Conservation (phyloP, 139 green algal genomes). For the Asterochloris erici region DNA sequence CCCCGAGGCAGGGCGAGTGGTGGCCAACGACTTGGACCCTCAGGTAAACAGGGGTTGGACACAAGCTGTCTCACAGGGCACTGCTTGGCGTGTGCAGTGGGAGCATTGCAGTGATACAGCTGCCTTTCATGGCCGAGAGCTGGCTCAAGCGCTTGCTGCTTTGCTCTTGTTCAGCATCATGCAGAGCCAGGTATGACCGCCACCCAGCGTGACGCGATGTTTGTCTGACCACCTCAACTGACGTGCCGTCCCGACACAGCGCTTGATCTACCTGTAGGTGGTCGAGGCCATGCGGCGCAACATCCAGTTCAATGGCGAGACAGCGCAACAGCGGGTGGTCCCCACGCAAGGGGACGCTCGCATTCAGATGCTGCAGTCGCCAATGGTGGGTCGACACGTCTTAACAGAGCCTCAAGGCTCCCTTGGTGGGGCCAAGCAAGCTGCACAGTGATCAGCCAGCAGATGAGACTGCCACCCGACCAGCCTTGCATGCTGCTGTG, state of each 20-base stretch:
- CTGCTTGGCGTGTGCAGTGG: no score
- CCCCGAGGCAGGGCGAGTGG: constrained; percentile 60
- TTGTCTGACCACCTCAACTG: no score
- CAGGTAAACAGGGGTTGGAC: neutral
- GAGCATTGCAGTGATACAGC: no score
- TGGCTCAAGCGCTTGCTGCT: neutral
- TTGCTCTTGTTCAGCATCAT: neutral
- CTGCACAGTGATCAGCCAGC: no score
- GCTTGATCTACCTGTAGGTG: constrained; percentile 3
- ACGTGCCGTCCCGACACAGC: no score
- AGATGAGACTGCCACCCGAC: no score
- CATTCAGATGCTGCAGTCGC: constrained; percentile 74
- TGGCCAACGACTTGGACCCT: constrained; percentile 87
- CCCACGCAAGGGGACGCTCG: constrained; percentile 69
- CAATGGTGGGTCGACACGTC: neutral
- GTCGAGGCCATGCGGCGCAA: constrained; percentile 80
- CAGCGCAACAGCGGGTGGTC: constrained; percentile 49
- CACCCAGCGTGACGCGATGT: no score
- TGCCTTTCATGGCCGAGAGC: constrained; percentile 4
- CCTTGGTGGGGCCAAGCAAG: no score
- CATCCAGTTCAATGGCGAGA: constrained; percentile 69
- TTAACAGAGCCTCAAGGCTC: no score
- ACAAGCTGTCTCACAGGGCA: no score
- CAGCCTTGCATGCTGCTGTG: no score
- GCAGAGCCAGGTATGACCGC: no score